phyloP scores from a whole-genome alignment of 306 rosid genomes.

The Styphnolobium japonicum region DNA sequence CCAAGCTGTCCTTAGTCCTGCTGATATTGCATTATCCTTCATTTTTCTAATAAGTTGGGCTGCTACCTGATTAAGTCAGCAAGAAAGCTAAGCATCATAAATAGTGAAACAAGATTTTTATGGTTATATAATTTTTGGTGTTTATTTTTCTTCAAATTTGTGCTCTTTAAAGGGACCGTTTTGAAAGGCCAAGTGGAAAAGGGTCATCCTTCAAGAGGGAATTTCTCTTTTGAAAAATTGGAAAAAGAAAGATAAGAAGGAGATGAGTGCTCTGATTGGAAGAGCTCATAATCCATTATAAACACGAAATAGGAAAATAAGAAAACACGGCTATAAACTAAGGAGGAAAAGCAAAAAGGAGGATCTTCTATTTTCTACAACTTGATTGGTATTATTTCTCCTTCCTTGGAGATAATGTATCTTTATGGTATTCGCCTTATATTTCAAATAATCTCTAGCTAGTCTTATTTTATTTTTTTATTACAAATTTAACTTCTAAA shows the following conservation, averaged over 20 bases:
- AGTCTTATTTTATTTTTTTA: too few relatives aligned
- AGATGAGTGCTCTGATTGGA: slow-evolving; percentile 5
- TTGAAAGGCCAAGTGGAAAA: background rate
- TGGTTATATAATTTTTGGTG: background rate
- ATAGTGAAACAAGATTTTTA: slow-evolving; percentile 10
- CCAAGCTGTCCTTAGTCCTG: slow-evolving; percentile 25
- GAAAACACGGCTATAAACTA: slow-evolving; percentile 6
- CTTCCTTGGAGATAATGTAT: background rate
- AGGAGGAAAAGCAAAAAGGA: background rate
- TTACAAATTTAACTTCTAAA: too few relatives aligned
- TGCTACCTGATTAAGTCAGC: slow-evolving; percentile 40
- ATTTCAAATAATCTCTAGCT: too few relatives aligned
- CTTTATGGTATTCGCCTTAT: background rate
- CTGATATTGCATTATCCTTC: slow-evolving; percentile 26
- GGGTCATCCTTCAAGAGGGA: slow-evolving; percentile 1
- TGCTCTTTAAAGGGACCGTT: slow-evolving; percentile 28
- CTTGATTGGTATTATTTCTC: background rate
- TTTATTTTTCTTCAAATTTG: background rate
- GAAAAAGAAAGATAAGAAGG: slow-evolving; percentile 2
- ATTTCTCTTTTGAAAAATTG: slow-evolving; percentile 11
- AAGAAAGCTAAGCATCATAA: slow-evolving; percentile 31
- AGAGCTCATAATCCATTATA: slow-evolving; percentile 11
- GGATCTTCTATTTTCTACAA: background rate
- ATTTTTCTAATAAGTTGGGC: slow-evolving; percentile 11
- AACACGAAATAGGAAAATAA: background rate